Evolutionary conservation across 78 protist genomes (phyloP).

Genomic region (Dictyostelium citrinum): DNA sequence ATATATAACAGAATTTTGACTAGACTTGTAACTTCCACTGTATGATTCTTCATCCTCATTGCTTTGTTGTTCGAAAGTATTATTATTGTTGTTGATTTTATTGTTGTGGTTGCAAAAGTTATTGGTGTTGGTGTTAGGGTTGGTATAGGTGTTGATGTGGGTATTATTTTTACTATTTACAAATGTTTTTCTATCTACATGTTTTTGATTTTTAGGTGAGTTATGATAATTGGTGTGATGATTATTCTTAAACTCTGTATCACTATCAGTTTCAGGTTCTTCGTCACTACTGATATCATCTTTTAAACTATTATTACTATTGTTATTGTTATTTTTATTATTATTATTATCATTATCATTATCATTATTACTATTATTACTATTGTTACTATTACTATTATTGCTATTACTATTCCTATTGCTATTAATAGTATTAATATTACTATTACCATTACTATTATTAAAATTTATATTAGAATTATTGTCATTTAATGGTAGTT

Average conservation of each 20-base stretch:
- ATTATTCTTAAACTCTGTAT: neutral
- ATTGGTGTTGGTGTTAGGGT: neutral
- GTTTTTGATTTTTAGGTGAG: neutral
- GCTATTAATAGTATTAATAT: neutral
- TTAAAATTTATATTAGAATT: neutral
- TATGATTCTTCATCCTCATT: neutral
- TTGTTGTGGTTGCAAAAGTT: neutral
- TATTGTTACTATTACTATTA: neutral
- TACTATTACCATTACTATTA: neutral
- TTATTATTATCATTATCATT: neutral
- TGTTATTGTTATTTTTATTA: neutral
- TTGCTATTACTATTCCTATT: neutral
- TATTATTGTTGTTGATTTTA: neutral
- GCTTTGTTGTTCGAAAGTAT: neutral
- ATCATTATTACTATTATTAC: too few species aligned
- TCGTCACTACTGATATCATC: neutral
- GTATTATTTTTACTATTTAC: neutral
- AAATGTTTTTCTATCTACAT: neutral
- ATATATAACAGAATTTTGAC: conserved; percentile 30
- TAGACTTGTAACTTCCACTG: conserved; percentile 17
- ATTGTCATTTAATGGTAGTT: neutral
- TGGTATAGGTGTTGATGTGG: neutral
- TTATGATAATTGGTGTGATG: neutral
- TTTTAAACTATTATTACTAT: neutral
- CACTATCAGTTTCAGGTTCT: neutral